These are phyloP conservation scores for Bipolaris sorokiniana DNA, from an alignment of 2,329 filamentous ascomycete species.

Conservation along the genomic window DNA sequence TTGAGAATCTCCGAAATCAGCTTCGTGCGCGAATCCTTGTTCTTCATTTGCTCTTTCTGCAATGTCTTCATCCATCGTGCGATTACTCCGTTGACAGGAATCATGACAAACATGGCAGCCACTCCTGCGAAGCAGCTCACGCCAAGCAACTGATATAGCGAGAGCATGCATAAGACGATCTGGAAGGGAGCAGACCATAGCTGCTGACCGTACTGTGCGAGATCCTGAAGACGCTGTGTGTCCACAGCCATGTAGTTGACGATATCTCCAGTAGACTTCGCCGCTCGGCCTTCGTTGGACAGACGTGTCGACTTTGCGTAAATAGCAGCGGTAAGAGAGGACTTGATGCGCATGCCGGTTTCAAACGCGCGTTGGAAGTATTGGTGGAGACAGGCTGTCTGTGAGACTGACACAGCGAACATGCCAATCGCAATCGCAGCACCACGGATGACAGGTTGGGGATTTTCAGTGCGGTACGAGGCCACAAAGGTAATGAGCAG, in stretches of 20 bases:
- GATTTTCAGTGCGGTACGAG: conserved; percentile 70
- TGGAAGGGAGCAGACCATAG: conserved; percentile 97
- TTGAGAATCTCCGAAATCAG: conserved; percentile 97
- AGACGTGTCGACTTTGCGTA: conserved; percentile 89
- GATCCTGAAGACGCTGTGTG: conserved; percentile 89
- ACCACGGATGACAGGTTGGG: conserved; percentile 81
- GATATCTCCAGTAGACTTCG: conserved; percentile 94
- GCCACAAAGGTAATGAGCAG: conserved; percentile 82
- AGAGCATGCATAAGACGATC: conserved; percentile 93
- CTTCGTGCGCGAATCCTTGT: conserved; percentile 91
- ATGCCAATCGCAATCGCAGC: conserved; percentile 88
- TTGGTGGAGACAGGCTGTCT: conserved; percentile 92
- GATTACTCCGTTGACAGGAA: conserved; percentile 91
- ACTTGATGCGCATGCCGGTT: conserved; percentile 96
- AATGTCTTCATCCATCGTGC: conserved; percentile 91
- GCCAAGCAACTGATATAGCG: conserved; percentile 92
- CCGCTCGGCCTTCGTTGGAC: conserved; percentile 87
- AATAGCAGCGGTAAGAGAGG: conserved; percentile 85
- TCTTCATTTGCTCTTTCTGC: conserved; percentile 98
- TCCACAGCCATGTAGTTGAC: conserved; percentile 99
- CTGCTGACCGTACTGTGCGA: conserved; percentile 94
- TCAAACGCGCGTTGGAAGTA: conserved; percentile 97
- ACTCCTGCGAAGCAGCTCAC: conserved; percentile 95
- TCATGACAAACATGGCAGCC: conserved; percentile 95
- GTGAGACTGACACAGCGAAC: conserved; percentile 84